Base-by-base conservation (phyloP, 2,329 filamentous ascomycete species). In the Colletotrichum navitas region DNA sequence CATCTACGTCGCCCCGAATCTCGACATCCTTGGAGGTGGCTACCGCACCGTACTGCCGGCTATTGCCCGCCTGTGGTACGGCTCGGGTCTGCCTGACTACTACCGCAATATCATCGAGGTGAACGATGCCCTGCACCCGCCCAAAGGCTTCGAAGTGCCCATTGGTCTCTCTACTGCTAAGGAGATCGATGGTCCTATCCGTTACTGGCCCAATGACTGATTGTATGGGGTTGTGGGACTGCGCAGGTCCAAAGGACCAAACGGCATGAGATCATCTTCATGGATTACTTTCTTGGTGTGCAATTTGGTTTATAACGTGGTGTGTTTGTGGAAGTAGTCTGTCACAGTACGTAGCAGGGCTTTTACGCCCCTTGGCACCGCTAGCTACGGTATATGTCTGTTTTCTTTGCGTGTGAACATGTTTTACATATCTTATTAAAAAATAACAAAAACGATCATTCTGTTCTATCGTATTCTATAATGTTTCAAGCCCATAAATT, bases 101-200 rank as follows among this genome's bases (percentile, higher is more conserved):
- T 86, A 86, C 73, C 75, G 75, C 69, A 78, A 81, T 73, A 77
- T 76, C 34, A 78, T 83, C 66, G 79, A 84, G 76, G 76, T 81
- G n/a, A 77, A 81, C 0, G 85, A 86, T 71, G 85, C 84, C 5
- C 73, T 82, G n/a, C 79, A 83, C 72, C 83, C 84, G 54, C 85
- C 85, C 4, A 63, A 76, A 68, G 83, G 80, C 0, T 85, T 83
- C 66, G 65, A 74, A 54, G 65, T 67, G 5, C 58, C 58, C 39
- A n/a, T 55, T 14, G 52, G 52, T 11, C 29, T 36, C 11, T 21
- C 8, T 5, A 32, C 52, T 12, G 2, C 52, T n/a, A 8, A 12
- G 7, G 3, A 7, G 1, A 55, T 55, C 14, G 21, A 21, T 1
- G 32, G 29, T 7, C 52, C 52, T 21, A 55, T 55, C 18, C 52